Evolutionary conservation across 768 basidiomycete species (phyloP), one percentile per base, ranked within the genome.

Genomic region (Mycena chlorophos): DNA sequence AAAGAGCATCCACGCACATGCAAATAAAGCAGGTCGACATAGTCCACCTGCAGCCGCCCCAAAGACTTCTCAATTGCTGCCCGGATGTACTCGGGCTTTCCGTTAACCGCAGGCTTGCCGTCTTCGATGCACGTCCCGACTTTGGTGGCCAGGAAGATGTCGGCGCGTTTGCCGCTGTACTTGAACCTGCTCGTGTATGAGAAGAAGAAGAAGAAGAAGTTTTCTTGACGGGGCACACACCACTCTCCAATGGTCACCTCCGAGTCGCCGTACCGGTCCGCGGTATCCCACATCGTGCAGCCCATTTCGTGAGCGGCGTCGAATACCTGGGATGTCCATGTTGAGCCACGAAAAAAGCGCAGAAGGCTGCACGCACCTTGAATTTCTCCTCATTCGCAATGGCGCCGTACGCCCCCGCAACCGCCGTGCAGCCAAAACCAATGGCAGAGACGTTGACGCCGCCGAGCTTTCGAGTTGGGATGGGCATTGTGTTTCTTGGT

Each of bases 131-230:
- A 57, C 22, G 69, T 57, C 2, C 72, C 67, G 20, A 65, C 69
- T 56, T 88, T 87, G 19, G 84, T 85, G 2, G 84, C 83, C 19
- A 88, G 73, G 69, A 86, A 87, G 26, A 85, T 82, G 29, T 81
- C 71, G 19, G 70, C 59, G 25, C 81, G 71, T 50, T 79, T 80
- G 6, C 81, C 82, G 10, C 78, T 80, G 14, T 71, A 69, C 57
- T 77, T 74, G 66, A 85, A 80, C 81, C 81, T 73, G n/a, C n/a
- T n/a, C n/a, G n/a, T n/a, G n/a, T n/a, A n/a, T n/a, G 50, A 10
- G 54, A 40, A 49, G 31, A 14, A 52, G 6, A 27, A 31, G 45
- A 19, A 4, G 30, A 37, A 42, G 22, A 22, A 8, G 27, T 29
- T n/a, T 27, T 31, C n/a, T n/a, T n/a, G n/a, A n/a, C n/a, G n/a